Base-by-base conservation (phyloP, 495 filamentous ascomycete species). In the Podospora pseudoanserina region DNA sequence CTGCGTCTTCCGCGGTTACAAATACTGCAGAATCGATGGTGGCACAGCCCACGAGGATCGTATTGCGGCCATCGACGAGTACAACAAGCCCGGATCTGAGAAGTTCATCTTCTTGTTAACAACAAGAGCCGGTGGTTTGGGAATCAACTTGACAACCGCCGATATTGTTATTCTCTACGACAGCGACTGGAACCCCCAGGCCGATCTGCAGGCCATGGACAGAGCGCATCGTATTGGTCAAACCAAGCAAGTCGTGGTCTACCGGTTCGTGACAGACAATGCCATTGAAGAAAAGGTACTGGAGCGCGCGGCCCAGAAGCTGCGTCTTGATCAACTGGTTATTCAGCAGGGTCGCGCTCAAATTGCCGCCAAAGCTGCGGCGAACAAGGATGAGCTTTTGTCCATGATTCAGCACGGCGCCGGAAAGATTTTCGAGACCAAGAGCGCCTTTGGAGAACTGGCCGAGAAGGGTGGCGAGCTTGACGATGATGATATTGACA, bases 331-430 rank as follows among this genome's bases (percentile, higher is more conserved):
- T 74, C 95, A 98, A 79, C 86, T 99, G n/a, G 96, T 99, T 66
- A 99, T 99, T 73, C 96, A 99, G 71, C 96, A 99, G 84, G 96
- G 96, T 26, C 93, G 96, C 71, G 91, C 96, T 53, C 95, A 97
- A 78, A 92, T 92, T 66, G 91, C 92, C 34, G 89, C 89, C 1
- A 96, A 96, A 81, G 90, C 90, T 32, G 85, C 86, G 2, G 91
- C 94, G 7, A 96, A 92, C 59, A 99, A 99, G 76, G 96, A 98
- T 65, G 96, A 99, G 70, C 83, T 99, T 32, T 85, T 99, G 13
- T 92, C 86, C 65, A 98, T 99, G 96, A 99, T 99, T 72, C 96
- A 99, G 76, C 95, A 98, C 71, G 96, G 96, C 60, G 96, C 95
- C n/a, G 92, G 93, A 70, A 92, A 91, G 67, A 89, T 98, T 2